These are phyloP conservation scores for Fusarium pininemorale DNA, from an alignment of 2,329 filamentous ascomycete genomes.

Conservation along the genomic window DNA sequence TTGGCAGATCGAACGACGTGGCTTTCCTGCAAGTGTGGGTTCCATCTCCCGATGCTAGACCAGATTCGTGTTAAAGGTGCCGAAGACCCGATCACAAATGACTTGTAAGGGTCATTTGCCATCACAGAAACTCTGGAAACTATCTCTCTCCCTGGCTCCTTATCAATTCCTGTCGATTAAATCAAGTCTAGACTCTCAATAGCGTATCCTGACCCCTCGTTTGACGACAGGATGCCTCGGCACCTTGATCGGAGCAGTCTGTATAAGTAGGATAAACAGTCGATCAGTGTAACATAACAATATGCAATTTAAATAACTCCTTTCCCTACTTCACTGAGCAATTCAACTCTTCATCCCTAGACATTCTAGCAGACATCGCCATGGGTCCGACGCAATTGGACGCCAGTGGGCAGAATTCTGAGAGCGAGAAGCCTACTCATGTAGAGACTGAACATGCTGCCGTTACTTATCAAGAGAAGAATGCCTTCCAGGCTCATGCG, in stretches of 20 bases:
- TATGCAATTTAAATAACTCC: fast-evolving
- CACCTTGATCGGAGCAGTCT: neutral
- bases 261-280: neutral
- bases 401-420: neutral
- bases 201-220: neutral
- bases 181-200: neutral
- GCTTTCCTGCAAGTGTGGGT: neutral
- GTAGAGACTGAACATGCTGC: neutral
- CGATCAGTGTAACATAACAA: neutral
- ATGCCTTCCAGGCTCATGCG: neutral
- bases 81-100: neutral
- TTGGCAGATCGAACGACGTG: neutral
- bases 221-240: neutral
- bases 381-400: neutral
- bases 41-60: neutral
- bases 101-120: neutral
- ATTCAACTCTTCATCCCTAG: fast-evolving
- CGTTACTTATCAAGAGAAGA: neutral
- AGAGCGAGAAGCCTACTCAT: neutral
- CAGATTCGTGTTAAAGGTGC: neutral
- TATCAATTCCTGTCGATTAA: neutral
- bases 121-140: neutral
- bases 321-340: fast-evolving
- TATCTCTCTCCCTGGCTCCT: neutral
- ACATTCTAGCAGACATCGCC: neutral